Percentiles rank a stretch among this genome's conserved stretches.
These are phyloP conservation scores for Neonectria coccinea DNA, from an alignment of 2,329 filamentous ascomycete species.

Conservation along the genomic window DNA sequence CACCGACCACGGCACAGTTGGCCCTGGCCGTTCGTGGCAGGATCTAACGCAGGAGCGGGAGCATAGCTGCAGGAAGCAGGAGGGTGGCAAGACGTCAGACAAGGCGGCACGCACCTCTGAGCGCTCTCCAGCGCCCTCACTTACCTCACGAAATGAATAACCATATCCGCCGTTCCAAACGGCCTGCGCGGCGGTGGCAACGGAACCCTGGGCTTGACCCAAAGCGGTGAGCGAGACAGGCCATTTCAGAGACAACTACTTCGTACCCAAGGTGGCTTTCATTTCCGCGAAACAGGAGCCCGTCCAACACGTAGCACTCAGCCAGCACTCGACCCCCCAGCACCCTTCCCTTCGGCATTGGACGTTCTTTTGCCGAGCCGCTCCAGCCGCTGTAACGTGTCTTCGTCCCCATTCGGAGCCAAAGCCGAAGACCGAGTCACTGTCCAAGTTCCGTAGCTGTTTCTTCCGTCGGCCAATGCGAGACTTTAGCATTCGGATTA, in stretches of 20 bases:
- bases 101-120: slow-evolving; percentile 8
- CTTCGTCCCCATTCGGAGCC: slow-evolving; percentile 8
- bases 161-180: slow-evolving; percentile 22
- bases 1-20: slow-evolving; percentile 22
- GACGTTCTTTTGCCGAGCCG: slow-evolving; percentile 24
- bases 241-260: slow-evolving; percentile 26
- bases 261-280: slow-evolving; percentile 21
- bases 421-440: slow-evolving; percentile 1
- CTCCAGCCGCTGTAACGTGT: slow-evolving; percentile 34
- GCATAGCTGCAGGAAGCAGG: slow-evolving; percentile 36
- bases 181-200: slow-evolving; percentile 18
- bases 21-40: slow-evolving; percentile 34
- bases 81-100: background rate
- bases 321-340: slow-evolving; percentile 12
- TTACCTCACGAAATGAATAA: slow-evolving; percentile 46
- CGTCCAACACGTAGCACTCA: slow-evolving; percentile 25
- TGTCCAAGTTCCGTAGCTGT: slow-evolving; percentile 7
- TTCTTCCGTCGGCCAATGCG: slow-evolving; percentile 15
- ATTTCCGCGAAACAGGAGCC: slow-evolving; percentile 35
- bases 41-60: slow-evolving; percentile 39
- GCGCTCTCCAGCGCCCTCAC: slow-evolving; percentile 10
- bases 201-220: slow-evolving; percentile 19
- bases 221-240: slow-evolving; percentile 37
- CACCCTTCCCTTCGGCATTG: slow-evolving; percentile 31
- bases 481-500: slow-evolving; percentile 8